Evolutionary conservation across 139 green algal genomes (phyloP), one percentile per base, ranked within the genome.

Genomic region (Chlorella sp.): DNA sequence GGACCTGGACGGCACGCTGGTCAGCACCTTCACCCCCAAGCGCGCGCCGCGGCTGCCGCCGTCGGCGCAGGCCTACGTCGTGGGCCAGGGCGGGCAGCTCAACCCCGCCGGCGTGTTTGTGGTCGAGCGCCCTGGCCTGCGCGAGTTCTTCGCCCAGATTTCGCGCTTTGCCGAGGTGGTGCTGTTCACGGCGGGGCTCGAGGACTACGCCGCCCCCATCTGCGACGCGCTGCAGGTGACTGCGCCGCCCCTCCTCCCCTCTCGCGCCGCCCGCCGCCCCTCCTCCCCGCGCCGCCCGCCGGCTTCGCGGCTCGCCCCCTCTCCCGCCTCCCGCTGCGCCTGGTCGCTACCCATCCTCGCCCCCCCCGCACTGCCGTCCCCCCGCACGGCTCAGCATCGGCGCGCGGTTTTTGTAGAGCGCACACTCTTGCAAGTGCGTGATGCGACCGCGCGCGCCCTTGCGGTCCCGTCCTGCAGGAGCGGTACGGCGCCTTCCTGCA

Each of bases 121-220:
- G 31, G 92, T 96, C 62, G 91, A 95, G 84, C 82, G 93, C 25
- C 93, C 93, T 0, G 93, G 89, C 6, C 87, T 98, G 76, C 48
- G 55, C 1, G 74, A 90, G 33, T 97, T 98, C 77, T 78, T 98
- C 27, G 15, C 35, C 25, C 56, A 65, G 23, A 69, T 88, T 15
- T 29, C 65, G 46, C 33, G 33, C 14, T 79, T 93, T 29, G 82
- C 87, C 21, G 79, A 87, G 77, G 77, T 82, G 61, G 79, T 98
- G 35, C 67, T 97, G 23, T 98, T 96, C 89, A 98, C 93, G 0
- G 93, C 93, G 4, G 93, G 93, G 9, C 83, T 97, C 46, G 84
- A 95, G 77, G 91, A 95, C 68, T 98, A 98, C 69, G 93, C 93
- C 0, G 51, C 50, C 53, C 93, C 91, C 51, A 96, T 98, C 65